Evolutionary conservation across 1,284 basidiomycete species (phyloP), one percentile per base, ranked within the genome.

Genomic region (Tremellales sp.): DNA sequence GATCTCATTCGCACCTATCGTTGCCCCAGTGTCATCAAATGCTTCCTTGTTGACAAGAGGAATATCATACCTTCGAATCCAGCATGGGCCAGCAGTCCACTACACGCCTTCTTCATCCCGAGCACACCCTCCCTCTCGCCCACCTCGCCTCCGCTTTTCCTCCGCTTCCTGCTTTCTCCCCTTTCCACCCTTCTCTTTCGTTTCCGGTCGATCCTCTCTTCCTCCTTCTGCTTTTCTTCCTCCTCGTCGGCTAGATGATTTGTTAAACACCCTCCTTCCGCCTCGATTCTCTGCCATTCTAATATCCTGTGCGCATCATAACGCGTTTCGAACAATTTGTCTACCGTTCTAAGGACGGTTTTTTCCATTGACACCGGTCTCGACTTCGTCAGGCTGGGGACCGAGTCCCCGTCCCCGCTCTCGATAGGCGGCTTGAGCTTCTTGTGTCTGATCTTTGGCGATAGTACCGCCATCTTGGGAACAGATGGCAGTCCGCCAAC

Each of bases 11-110:
- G 73, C 67, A n/a, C 72, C 76, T 77, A 36, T 13, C 9, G 8
- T 19, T 51, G 3, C 4, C 34, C 48, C 34, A 51, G 14, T 28
- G 25, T 45, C 36, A 38, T 25, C 29, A 9, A n/a, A 9, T 8
- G 19, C 18, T 21, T 35, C 16, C 8, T 21, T 36, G 8, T 5
- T 28, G 29, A 5, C 18, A 29, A 3, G 10, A 66, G n/a, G n/a
- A n/a, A n/a, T n/a, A n/a, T n/a, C 81, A 48, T 47, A 86, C 90
- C 87, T 76, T 94, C 90, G 64, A 95, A 94, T 1, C 90, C 91
- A 29, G 80, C 78, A 74, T 93, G 91, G 51, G 90, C 87, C 54
- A 93, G 66, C 40, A 93, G 76, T 66, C 86, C 86, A 40, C 78
- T 76, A 1, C 66, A 55, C 1, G 64, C 61, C n/a, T 56, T 48